A percentile compares a stretch with the other conserved stretches of the same genome.
Evolutionary conservation across 805 yeast species (phyloP).

Genomic region (Gaillardinia entomophila): DNA sequence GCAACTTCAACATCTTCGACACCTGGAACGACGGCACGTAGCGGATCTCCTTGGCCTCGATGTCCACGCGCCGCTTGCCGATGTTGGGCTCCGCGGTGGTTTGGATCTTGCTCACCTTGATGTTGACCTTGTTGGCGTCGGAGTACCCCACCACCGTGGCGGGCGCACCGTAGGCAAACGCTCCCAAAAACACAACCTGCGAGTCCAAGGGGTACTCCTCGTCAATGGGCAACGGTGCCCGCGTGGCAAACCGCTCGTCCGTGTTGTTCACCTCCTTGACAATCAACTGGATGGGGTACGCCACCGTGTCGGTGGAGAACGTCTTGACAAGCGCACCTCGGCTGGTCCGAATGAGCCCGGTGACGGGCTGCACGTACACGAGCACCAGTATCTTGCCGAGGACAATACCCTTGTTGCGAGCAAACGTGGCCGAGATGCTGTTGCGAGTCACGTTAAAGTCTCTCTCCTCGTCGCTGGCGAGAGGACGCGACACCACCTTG

Average conservation of each 20-base stretch:
- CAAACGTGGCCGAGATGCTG: slow-evolving; percentile 37
- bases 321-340: slow-evolving; percentile 78
- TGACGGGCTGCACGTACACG: slow-evolving; percentile 67
- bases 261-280: slow-evolving; percentile 69
- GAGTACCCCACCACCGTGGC: slow-evolving; percentile 61
- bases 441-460: slow-evolving; percentile 39
- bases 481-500: slow-evolving; percentile 27
- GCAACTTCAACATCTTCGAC: slow-evolving; percentile 49
- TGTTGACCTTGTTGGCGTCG: slow-evolving; percentile 41
- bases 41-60: slow-evolving; percentile 49
- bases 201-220: slow-evolving; percentile 76
- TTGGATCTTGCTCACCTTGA: slow-evolving; percentile 37
- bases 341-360: slow-evolving; percentile 65
- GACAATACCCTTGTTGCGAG: slow-evolving; percentile 55
- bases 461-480: slow-evolving; percentile 42
- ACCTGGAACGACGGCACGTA: slow-evolving; percentile 66
- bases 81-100: slow-evolving; percentile 51
- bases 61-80: slow-evolving; percentile 55
- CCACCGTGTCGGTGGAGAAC: slow-evolving; percentile 46
- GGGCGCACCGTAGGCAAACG: slow-evolving; percentile 80
- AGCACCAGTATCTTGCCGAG: slow-evolving; percentile 50
- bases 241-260: slow-evolving; percentile 69
- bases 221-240: slow-evolving; percentile 69
- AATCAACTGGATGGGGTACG: slow-evolving; percentile 73
- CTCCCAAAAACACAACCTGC: slow-evolving; percentile 75